Conservation (phyloP, 2,329 filamentous ascomycete species). For the Cladosporium sp. region DNA sequence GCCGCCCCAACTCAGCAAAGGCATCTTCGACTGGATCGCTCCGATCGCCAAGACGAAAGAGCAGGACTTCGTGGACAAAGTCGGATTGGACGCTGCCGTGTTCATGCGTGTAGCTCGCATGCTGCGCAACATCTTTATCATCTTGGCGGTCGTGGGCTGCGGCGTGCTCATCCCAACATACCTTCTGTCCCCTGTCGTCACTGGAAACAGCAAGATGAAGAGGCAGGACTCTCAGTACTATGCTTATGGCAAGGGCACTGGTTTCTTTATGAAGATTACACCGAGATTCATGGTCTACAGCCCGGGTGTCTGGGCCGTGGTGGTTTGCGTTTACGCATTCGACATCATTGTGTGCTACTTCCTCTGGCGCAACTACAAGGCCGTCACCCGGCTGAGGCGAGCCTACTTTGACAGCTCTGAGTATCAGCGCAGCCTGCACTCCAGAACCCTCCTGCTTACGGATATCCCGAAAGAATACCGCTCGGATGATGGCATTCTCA, state of each 20-base stretch:
- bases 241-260: constrained; percentile 18
- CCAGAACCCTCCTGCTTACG: constrained; percentile 62
- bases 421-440: constrained; percentile 81
- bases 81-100: constrained; percentile 84
- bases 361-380: constrained; percentile 84
- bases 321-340: constrained; percentile 55
- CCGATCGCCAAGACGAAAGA: constrained; percentile 76
- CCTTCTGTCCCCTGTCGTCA: constrained; percentile 25
- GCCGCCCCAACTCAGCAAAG: constrained; percentile 77
- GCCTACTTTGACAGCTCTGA: constrained; percentile 79
- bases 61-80: constrained; percentile 66
- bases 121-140: constrained; percentile 83
- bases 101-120: constrained; percentile 86
- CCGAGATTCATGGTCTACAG: constrained; percentile 44
- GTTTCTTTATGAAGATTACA: constrained; percentile 52
- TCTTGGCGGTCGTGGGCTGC: constrained; percentile 66
- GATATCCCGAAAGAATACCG: constrained; percentile 73
- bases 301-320: constrained; percentile 50
- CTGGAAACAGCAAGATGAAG: constrained; percentile 5
- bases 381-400: constrained; percentile 63
- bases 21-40: constrained; percentile 79
- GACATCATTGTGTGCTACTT: constrained; percentile 72
- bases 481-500: constrained; percentile 79
- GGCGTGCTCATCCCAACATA: constrained; percentile 78
- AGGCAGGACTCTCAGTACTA: constrained; percentile 14